Base-by-base conservation (phyloP, 1,139 yeast species). In the Pichia sp. region DNA sequence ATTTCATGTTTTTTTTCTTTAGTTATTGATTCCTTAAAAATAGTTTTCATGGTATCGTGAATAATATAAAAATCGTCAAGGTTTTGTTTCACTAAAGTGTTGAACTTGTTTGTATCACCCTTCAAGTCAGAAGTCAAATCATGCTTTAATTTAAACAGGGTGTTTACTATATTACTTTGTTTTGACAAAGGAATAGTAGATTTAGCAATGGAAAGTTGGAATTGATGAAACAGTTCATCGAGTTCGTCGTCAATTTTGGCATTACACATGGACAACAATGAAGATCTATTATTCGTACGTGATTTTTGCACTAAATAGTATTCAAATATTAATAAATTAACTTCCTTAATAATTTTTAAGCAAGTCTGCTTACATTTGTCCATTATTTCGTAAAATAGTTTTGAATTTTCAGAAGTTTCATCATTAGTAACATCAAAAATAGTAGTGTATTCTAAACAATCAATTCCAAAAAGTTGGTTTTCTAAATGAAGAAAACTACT, bases 41-140 rank as follows among this genome's bases (percentile, higher is more conserved):
- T 38, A 9, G 53, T 45, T 22, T 52, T 53, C 40, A 55, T 43
- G 1, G 59, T 46, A 26, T 52, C 52, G 37, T 54, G 55, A 14
- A 56, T 53, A 13, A 52, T 33, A 24, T 50, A 43, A 35, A 57
- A 57, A 23, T 56, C 59, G 14, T 54, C 49, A 11, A 57, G 29
- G 31, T 56, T 56, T 25, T 56, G 53, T 13, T 38, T 46, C 25
- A 56, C 55, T 6, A 50, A 31, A 4, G 29, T n/a, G 40, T 51
- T 53, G 30, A 53, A 53, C 28, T 49, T 51, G 3, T 41, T 28
- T 6, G 55, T 50, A n/a, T 52, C 53, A 16, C 42, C 33, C 33
- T 42, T 46, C 37, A 57, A 43, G 21, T 57, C 61, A 1, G 45
- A 24, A 13, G 42, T 37, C 14, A 57, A 34, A 13, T 46, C 51